Evolutionary conservation across 495 filamentous ascomycete species (phyloP).

Genomic region (Penicillium parvum): DNA sequence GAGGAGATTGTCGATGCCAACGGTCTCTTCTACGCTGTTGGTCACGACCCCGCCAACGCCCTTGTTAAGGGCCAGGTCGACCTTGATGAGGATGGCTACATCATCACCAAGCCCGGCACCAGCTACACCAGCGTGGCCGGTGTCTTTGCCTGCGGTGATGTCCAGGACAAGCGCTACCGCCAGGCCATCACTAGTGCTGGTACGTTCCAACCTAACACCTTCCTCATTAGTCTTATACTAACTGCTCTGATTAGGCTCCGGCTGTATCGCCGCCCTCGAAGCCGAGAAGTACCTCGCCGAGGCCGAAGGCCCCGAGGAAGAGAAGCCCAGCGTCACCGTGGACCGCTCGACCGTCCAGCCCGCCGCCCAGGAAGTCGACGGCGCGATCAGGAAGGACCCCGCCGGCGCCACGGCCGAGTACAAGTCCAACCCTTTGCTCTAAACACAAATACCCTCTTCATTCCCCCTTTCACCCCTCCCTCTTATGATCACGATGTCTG

Average conservation of each 20-base stretch:
- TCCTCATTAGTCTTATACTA: not conserved
- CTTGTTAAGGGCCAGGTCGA: slow-evolving; percentile 85
- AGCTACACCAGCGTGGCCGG: slow-evolving; percentile 84
- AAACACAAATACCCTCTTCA: slow-evolving; percentile 17
- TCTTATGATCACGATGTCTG: slow-evolving; percentile 13
- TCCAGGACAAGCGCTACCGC: slow-evolving; percentile 97
- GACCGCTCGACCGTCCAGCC: no score
- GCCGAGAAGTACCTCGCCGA: slow-evolving; percentile 90
- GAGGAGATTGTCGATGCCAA: slow-evolving; percentile 80
- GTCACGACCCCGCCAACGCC: slow-evolving; percentile 87
- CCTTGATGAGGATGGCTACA: slow-evolving; percentile 82
- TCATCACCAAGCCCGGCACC: slow-evolving; percentile 83
- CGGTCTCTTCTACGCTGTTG: slow-evolving; percentile 96
- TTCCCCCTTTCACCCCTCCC: not conserved
- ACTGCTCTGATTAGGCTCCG: slow-evolving; percentile 59
- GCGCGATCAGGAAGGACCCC: slow-evolving; percentile 16
- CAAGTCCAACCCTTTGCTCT: slow-evolving; percentile 59
- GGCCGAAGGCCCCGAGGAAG: slow-evolving; percentile 56
- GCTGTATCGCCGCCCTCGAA: slow-evolving; percentile 91
- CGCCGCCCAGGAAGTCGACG: slow-evolving; percentile 31
- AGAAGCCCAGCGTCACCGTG: not conserved
- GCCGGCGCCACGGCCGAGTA: not conserved
- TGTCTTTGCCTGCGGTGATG: slow-evolving; percentile 95
- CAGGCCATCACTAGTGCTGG: slow-evolving; percentile 98
- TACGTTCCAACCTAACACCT: slow-evolving; percentile 49